Evolutionary conservation across 192 early-diverging fungal species (phyloP).

Genomic region (Rhizoclosmatium sp.): DNA sequence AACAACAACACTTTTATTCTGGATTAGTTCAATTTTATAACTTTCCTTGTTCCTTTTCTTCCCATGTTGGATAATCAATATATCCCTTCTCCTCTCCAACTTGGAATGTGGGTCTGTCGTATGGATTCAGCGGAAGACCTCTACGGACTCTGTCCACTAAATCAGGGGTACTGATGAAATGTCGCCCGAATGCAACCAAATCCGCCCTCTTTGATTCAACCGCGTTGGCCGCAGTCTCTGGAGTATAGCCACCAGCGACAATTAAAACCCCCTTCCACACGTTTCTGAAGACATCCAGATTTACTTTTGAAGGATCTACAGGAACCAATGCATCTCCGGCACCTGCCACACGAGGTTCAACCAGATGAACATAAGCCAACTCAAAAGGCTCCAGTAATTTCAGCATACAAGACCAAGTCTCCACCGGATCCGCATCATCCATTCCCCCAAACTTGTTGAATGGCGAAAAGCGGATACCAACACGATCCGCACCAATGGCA

Average conservation of each 20-base stretch:
- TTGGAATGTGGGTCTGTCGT: constrained; percentile 42
- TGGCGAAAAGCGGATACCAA: constrained; percentile 54
- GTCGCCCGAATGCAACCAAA: constrained; percentile 49
- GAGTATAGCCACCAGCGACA: constrained; percentile 48
- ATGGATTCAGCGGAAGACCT: constrained; percentile 40
- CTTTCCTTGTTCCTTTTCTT: constrained; percentile 27
- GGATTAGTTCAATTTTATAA: background rate
- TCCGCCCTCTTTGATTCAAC: constrained; percentile 40
- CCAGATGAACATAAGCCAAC: constrained; percentile 48
- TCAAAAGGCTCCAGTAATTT: constrained; percentile 28
- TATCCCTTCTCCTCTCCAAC: constrained; percentile 47
- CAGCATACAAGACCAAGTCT: constrained; percentile 42
- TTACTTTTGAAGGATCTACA: constrained; percentile 27
- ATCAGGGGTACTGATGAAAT: constrained; percentile 62
- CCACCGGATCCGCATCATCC: constrained; percentile 17
- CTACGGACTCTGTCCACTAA: constrained; percentile 43
- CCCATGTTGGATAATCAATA: constrained; percentile 47
- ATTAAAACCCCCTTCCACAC: constrained; percentile 36
- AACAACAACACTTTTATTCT: background rate
- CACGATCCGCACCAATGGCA: constrained; percentile 40
- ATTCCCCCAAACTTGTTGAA: constrained; percentile 19
- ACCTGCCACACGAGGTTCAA: constrained; percentile 40
- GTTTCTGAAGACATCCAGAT: constrained; percentile 7
- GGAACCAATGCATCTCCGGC: constrained; percentile 33
- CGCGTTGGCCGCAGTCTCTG: constrained; percentile 40